A percentile compares a stretch with the other conserved stretches of the same genome.
Conservation (phyloP, 352 stramenopile genomes). For the Phytophthora nicotianae region DNA sequence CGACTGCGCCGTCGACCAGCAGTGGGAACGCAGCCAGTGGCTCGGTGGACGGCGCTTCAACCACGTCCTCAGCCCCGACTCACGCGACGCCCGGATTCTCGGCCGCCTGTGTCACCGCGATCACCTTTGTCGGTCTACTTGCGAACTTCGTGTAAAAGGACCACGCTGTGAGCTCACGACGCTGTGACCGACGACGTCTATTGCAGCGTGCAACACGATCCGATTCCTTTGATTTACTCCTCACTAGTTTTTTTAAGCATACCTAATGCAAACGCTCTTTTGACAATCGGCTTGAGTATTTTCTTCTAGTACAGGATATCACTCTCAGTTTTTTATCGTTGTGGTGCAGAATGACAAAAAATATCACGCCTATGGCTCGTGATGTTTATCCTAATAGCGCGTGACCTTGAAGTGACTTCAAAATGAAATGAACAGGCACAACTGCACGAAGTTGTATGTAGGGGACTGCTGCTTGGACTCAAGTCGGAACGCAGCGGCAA, state of each 20-base stretch:
- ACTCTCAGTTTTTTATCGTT: no score
- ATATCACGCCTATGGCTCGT: no score
- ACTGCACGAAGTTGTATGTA: conserved; percentile 8
- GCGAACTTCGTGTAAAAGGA: conserved; percentile 22
- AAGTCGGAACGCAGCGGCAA: neutral
- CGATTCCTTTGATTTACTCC: conserved; percentile 1
- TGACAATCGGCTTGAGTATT: no score
- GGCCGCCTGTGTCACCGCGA: conserved; percentile 13
- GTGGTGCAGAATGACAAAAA: no score
- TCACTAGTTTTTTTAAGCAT: neutral
- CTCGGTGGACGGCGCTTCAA: conserved; percentile 18
- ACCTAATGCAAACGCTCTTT: no score
- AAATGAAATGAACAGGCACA: neutral
- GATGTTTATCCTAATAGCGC: no score
- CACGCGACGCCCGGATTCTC: conserved; percentile 13
- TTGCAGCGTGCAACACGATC: neutral
- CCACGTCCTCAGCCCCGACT: conserved; percentile 24
- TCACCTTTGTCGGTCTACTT: conserved; percentile 16
- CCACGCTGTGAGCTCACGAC: conserved; percentile 8
- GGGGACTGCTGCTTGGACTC: no score
- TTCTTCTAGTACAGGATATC: no score
- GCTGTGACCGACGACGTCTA: neutral
- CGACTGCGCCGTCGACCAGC: conserved; percentile 14
- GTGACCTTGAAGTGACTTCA: no score
- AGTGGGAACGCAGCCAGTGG: conserved; percentile 3